Conservation (phyloP, 2,329 filamentous ascomycete species). For the Geosmithia putterillii region DNA sequence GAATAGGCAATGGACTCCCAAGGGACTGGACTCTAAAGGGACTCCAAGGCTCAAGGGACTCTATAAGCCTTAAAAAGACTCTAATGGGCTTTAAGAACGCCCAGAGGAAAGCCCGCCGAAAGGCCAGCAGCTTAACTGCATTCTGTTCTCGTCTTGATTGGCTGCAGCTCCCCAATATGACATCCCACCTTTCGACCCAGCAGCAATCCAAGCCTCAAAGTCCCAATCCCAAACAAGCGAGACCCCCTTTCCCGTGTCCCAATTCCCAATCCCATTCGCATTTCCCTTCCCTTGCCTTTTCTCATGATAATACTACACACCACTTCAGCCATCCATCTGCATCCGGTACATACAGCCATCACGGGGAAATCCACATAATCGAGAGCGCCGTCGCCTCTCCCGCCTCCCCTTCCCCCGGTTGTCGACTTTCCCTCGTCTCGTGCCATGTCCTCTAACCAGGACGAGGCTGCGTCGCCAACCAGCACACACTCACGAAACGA, state of each 20-base stretch:
- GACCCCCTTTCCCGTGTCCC: not conserved
- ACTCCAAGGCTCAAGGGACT: too few species aligned
- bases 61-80: too few species aligned
- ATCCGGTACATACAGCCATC: not conserved
- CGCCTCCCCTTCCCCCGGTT: not conserved
- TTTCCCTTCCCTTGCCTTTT: not conserved
- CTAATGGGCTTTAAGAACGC: too few species aligned
- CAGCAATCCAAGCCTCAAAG: not conserved
- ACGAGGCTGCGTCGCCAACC: conserved; percentile 20
- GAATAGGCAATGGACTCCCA: too few species aligned
- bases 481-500: conserved; percentile 2
- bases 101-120: too few species aligned
- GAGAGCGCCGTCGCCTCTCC: not conserved
- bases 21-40: too few species aligned
- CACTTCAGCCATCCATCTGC: too few species aligned
- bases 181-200: not conserved
- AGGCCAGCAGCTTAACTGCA: too few species aligned
- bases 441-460: conserved; percentile 21
- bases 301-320: too few species aligned
- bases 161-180: not conserved
- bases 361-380: not conserved
- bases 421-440: not conserved
- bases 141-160: not conserved
- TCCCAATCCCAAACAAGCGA: not conserved
- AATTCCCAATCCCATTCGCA: not conserved